Conservation (phyloP, 768 basidiomycete species). For the Coprinopsis strossmayeri region DNA sequence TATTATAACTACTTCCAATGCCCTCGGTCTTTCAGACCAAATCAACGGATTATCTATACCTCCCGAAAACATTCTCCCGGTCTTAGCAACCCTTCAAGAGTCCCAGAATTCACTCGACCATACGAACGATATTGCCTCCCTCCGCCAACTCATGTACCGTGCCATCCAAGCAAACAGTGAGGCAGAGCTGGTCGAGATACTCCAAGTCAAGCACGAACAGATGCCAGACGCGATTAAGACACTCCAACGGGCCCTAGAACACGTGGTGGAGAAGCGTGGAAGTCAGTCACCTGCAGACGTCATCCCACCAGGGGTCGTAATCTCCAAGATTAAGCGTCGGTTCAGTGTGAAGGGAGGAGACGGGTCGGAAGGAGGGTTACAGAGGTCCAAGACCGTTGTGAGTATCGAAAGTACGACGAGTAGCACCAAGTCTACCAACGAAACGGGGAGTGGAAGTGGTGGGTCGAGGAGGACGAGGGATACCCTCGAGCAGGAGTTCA, state of each 20-base stretch:
- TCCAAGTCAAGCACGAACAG: conserved; percentile 59
- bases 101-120: conserved; percentile 35
- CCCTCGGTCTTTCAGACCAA: conserved; percentile 16
- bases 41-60: conserved; percentile 4
- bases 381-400: conserved; percentile 19
- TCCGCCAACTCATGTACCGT: conserved; percentile 50
- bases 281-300: neutral
- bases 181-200: conserved; percentile 52
- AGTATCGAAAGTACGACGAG: conserved; percentile 19
- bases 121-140: conserved; percentile 45
- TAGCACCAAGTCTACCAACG: conserved; percentile 7
- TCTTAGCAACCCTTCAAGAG: conserved; percentile 19
- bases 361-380: conserved; percentile 1
- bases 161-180: conserved; percentile 57
- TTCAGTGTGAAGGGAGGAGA: conserved; percentile 14
- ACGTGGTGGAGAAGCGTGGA: conserved; percentile 26
- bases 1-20: conserved; percentile 16
- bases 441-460: conserved; percentile 12
- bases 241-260: conserved; percentile 50
- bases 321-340: conserved; percentile 15
- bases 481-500: conserved; percentile 61
- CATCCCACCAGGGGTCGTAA: conserved; percentile 11
- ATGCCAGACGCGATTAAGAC: conserved; percentile 81
- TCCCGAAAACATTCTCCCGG: conserved; percentile 15
- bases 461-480: conserved; percentile 6